Evolutionary conservation across 2,329 filamentous ascomycete genomes (phyloP), one percentile per base, ranked within the genome.

Genomic region (Arthrobotrys conoides): DNA sequence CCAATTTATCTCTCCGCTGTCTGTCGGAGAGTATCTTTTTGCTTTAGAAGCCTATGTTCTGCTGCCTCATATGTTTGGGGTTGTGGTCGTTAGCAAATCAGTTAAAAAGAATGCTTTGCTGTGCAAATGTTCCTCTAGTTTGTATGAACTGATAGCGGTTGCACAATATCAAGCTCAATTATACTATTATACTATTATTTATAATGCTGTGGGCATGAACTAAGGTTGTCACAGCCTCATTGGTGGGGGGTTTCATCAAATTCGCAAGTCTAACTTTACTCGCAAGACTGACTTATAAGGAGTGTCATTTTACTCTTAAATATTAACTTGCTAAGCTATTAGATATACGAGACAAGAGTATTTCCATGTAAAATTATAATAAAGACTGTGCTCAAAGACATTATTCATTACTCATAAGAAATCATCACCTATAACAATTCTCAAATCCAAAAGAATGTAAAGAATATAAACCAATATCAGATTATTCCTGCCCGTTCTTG

Each of bases 321-420:
- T 5, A 38, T 18, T 27, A 44, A 16, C 57, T 44, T 44, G 57
- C 33, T 61, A 59, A 24, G 53, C 30, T n/a, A 38, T n/a, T 59
- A 14, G 33, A 44, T 44, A 33, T 61, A 22, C 18, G 33, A 20
- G n/a, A 27, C 27, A 27, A n/a, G n/a, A n/a, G n/a, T 44, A 1
- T 36, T 24, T n/a, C n/a, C 14, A 24, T 14, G 24, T 5, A n/a
- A 61, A 12, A 27, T 24, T 24, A 44, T 5, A 61, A n/a, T n/a
- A 20, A 27, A 1, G 2, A 6, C 10, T 38, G 30, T 22, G 30
- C n/a, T 14, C 12, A n/a, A 59, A 59, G 20, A 44, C 36, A 44
- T 44, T 44, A 61, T 61, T 22, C 57, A 61, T 44, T 59, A 59
- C n/a, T 59, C 53, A 16, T 59, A 41, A 46, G 5, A 57, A 38